A percentile compares a stretch with the other conserved stretches of the same genome.
These are phyloP conservation scores for Nakazawaea populi DNA, from an alignment of 805 yeast genomes.

Conservation along the genomic window DNA sequence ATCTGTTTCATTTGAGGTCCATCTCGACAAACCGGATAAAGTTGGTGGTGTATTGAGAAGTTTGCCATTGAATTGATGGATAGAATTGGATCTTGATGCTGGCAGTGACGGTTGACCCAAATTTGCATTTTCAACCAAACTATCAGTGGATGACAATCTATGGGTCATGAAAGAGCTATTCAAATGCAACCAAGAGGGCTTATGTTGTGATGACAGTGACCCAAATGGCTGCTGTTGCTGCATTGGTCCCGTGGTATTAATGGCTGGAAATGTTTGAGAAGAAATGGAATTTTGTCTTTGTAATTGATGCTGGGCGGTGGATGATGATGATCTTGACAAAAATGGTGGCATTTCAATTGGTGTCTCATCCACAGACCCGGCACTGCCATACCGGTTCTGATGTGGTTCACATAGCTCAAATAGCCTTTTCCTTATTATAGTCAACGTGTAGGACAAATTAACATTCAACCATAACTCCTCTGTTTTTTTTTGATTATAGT, in stretches of 20 bases:
- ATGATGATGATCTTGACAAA: conserved; percentile 10
- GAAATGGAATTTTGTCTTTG: conserved; percentile 21
- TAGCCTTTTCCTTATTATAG: conserved; percentile 26
- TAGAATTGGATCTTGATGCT: neutral
- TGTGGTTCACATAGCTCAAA: conserved; percentile 22
- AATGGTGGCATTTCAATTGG: conserved; percentile 10
- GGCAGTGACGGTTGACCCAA: conserved; percentile 1
- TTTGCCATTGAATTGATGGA: neutral
- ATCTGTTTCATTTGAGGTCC: conserved; percentile 10
- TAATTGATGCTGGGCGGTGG: conserved; percentile 12
- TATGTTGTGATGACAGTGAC: conserved; percentile 11
- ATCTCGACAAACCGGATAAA: conserved; percentile 3
- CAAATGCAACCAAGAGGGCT: conserved; percentile 30
- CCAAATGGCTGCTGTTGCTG: conserved; percentile 1
- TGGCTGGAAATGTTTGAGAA: conserved; percentile 11
- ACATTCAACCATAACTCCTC: conserved; percentile 22
- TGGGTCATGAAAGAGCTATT: conserved; percentile 24
- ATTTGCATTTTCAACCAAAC: conserved; percentile 21
- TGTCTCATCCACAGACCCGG: conserved; percentile 6
- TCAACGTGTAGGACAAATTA: conserved; percentile 20
- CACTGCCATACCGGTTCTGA: neutral
- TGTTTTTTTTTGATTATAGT: conserved; percentile 17
- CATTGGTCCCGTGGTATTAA: conserved; percentile 11
- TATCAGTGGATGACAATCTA: conserved; percentile 27
- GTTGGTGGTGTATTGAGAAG: conserved; percentile 6